These are phyloP conservation scores for Lasiodiplodia gonubiensis DNA, from an alignment of 2,329 filamentous ascomycete species.

Conservation along the genomic window DNA sequence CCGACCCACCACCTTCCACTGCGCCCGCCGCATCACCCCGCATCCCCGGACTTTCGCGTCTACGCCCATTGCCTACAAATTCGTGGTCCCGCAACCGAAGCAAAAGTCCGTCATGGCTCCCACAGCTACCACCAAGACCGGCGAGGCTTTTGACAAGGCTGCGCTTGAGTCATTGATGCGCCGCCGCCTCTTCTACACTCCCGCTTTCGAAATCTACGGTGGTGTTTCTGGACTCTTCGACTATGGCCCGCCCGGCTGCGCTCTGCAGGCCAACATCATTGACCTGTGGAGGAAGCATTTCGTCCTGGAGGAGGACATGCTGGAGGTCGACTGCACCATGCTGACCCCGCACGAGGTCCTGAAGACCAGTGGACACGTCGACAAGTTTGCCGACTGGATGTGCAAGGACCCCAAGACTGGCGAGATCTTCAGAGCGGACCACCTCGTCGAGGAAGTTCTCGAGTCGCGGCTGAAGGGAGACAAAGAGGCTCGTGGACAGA, in stretches of 20 bases:
- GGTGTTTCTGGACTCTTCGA: conserved; percentile 90
- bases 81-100: conserved; percentile 38
- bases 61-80: conserved; percentile 39
- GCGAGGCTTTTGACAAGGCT: conserved; percentile 84
- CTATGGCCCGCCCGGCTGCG: conserved; percentile 87
- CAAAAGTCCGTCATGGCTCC: conserved; percentile 52
- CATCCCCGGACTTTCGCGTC: conserved; percentile 44
- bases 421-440: conserved; percentile 94
- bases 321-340: conserved; percentile 92
- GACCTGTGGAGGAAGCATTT: conserved; percentile 93
- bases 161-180: conserved; percentile 80
- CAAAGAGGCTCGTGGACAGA: conserved; percentile 87
- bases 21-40: conserved; percentile 30
- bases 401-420: conserved; percentile 98
- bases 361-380: conserved; percentile 92
- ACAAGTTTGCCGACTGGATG: conserved; percentile 99
- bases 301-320: conserved; percentile 88
- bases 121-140: conserved; percentile 70
- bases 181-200: conserved; percentile 78
- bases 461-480: conserved; percentile 86
- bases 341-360: conserved; percentile 91
- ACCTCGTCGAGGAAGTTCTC: conserved; percentile 93
- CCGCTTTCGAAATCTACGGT: conserved; percentile 92
- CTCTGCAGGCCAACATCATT: conserved; percentile 85
- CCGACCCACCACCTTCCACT: conserved; percentile 33